A percentile compares a stretch with the other conserved stretches of the same genome.
phyloP scores from a whole-genome alignment of 352 stramenopile genomes.

The Pythium oligandrum region DNA sequence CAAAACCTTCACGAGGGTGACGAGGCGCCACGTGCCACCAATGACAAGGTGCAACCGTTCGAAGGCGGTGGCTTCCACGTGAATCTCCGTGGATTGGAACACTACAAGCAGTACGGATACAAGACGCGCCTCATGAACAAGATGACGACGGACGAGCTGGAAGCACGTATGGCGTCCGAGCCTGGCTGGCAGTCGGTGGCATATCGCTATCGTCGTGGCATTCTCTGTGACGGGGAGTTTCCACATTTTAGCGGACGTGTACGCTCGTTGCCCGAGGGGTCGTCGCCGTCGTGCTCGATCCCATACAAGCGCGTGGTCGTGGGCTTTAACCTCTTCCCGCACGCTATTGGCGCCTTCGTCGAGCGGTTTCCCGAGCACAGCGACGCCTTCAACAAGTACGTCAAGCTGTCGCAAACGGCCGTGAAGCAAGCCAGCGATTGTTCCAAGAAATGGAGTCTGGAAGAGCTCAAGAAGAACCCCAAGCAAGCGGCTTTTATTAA shows the following conservation, averaged over 20 bases:
- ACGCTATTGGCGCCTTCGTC: slow-evolving; percentile 56
- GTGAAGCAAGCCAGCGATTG: slow-evolving; percentile 28
- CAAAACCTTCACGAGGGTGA: too few relatives aligned
- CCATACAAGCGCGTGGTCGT: slow-evolving; percentile 59
- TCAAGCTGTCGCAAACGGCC: slow-evolving; percentile 61
- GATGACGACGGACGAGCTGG: slow-evolving; percentile 45
- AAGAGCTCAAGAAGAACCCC: slow-evolving; percentile 45
- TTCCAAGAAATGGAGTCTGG: slow-evolving; percentile 37
- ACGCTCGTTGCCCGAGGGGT: slow-evolving; percentile 25
- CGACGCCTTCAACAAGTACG: slow-evolving; percentile 64
- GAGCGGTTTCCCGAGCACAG: slow-evolving; percentile 63
- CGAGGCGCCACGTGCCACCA: too few relatives aligned
- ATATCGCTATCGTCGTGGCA: slow-evolving; percentile 55
- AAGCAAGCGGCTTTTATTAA: slow-evolving; percentile 68
- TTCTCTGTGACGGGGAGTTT: slow-evolving; percentile 66
- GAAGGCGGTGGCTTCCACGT: slow-evolving; percentile 55
- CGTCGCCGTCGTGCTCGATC: neutral
- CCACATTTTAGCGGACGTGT: slow-evolving; percentile 66
- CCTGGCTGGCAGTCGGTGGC: slow-evolving; percentile 34
- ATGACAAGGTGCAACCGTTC: neutral
- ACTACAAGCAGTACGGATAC: slow-evolving; percentile 65
- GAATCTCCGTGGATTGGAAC: slow-evolving; percentile 36
- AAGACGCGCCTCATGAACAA: slow-evolving; percentile 45
- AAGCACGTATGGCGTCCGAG: slow-evolving; percentile 23
- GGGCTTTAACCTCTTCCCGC: slow-evolving; percentile 74